Evolutionary conservation across 805 yeast species (phyloP).

Genomic region (Teunomyces tritomae): DNA sequence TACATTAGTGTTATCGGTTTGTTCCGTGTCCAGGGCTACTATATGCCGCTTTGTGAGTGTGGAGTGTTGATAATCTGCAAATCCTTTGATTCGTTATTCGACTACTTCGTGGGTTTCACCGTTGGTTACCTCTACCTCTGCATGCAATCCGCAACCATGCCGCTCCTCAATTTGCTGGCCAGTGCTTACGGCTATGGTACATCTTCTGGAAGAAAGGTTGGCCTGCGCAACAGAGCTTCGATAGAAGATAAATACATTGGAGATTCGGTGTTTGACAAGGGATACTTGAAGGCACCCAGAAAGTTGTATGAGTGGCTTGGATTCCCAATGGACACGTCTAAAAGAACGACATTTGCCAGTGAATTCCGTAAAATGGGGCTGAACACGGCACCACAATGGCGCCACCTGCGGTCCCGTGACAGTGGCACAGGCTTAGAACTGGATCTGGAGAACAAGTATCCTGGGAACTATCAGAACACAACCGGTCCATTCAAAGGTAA

Average conservation of each 20-base stretch:
- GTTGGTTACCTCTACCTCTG: slow-evolving; percentile 64
- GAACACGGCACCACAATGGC: neutral
- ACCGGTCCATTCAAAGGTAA: slow-evolving; percentile 28
- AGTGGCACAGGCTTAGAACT: too few species aligned
- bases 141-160: slow-evolving; percentile 53
- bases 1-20: slow-evolving; percentile 52
- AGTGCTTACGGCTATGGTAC: slow-evolving; percentile 21
- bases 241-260: slow-evolving; percentile 18
- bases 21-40: slow-evolving; percentile 54
- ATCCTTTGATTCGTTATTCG: slow-evolving; percentile 40
- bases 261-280: slow-evolving; percentile 49
- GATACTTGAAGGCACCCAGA: slow-evolving; percentile 56
- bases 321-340: slow-evolving; percentile 21
- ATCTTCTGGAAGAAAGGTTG: slow-evolving; percentile 28
- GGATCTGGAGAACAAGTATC: too few species aligned
- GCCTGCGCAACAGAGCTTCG: slow-evolving; percentile 14
- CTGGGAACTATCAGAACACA: neutral
- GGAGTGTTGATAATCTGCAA: slow-evolving; percentile 35
- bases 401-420: too few species aligned
- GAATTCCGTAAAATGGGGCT: neutral
- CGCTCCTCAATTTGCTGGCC: slow-evolving; percentile 38
- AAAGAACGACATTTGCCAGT: slow-evolving; percentile 6
- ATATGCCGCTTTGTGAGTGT: slow-evolving; percentile 46
- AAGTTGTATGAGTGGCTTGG: slow-evolving; percentile 31
- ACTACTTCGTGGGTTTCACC: slow-evolving; percentile 48